Evolutionary conservation across 2,329 filamentous ascomycete genomes (phyloP).

Genomic region (Sporothrix brasiliensis): DNA sequence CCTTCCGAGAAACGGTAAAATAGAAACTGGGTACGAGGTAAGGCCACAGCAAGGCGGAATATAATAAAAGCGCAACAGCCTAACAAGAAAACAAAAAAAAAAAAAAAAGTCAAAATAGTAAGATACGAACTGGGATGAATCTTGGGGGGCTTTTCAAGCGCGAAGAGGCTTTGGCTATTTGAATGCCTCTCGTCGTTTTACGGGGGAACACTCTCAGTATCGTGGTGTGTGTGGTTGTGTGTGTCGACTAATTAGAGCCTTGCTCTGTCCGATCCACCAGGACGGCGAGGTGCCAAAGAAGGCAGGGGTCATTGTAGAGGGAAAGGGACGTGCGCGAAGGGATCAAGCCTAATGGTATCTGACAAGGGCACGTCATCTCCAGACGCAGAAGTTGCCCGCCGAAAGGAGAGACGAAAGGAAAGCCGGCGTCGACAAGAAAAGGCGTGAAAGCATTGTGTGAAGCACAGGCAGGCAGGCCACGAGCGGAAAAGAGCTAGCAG

Average conservation of each 20-base stretch:
- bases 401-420: background rate
- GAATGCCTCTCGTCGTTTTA: background rate
- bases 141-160: background rate
- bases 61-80: background rate
- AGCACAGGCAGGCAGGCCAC: background rate
- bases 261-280: slow-evolving; percentile 24
- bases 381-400: background rate
- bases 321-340: background rate
- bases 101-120: background rate
- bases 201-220: background rate
- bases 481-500: background rate
- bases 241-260: background rate
- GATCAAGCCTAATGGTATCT: background rate
- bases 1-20: slow-evolving; percentile 2
- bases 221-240: background rate
- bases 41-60: slow-evolving; percentile 9
- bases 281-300: slow-evolving; percentile 30
- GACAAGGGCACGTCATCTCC: slow-evolving; percentile 13
- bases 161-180: slow-evolving; percentile 16
- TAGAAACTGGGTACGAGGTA: background rate
- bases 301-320: background rate
- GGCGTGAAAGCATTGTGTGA: background rate
- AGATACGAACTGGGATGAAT: background rate
- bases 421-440: background rate
- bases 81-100: background rate